These are phyloP conservation scores for Globisporangium iwayamae DNA, from an alignment of 352 stramenopile species.

Conservation along the genomic window DNA sequence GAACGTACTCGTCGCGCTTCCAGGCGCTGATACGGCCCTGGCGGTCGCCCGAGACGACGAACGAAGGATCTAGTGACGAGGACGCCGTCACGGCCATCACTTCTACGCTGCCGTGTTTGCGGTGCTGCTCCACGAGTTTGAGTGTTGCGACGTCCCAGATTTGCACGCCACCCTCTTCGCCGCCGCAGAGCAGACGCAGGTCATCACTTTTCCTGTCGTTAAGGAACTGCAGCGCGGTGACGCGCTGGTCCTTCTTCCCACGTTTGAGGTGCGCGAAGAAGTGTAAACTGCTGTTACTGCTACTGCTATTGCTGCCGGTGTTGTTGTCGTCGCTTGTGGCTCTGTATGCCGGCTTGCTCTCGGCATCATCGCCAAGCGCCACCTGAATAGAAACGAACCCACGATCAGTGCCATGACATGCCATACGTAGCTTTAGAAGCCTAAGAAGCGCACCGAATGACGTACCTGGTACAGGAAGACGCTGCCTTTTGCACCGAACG, in stretches of 20 bases:
- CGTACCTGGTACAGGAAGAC: conserved; percentile 64
- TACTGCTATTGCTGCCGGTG: neutral
- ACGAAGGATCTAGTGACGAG: conserved; percentile 25
- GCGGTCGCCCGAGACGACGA: conserved; percentile 60
- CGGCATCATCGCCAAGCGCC: conserved; percentile 5
- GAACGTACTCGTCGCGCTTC: conserved; percentile 51
- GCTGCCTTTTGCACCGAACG: conserved; percentile 58
- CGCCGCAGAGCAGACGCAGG: conserved; percentile 46
- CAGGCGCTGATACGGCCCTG: conserved; percentile 56
- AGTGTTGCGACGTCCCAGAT: conserved; percentile 59
- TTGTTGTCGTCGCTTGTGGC: no score
- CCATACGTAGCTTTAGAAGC: no score
- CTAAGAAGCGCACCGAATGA: neutral
- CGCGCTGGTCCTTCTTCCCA: conserved; percentile 53
- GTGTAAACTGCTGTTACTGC: neutral
- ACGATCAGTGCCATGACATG: neutral
- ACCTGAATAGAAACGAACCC: neutral
- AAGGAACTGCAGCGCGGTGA: conserved; percentile 55
- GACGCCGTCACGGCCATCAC: conserved; percentile 46
- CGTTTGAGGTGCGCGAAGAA: conserved; percentile 55
- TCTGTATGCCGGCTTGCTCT: neutral
- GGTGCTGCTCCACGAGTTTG: conserved; percentile 56
- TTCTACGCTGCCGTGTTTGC: conserved; percentile 54
- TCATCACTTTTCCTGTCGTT: conserved; percentile 21
- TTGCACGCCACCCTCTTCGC: conserved; percentile 71